phyloP scores from a whole-genome alignment of 768 basidiomycete species.

The Lanmaoa pseudosensibilis region DNA sequence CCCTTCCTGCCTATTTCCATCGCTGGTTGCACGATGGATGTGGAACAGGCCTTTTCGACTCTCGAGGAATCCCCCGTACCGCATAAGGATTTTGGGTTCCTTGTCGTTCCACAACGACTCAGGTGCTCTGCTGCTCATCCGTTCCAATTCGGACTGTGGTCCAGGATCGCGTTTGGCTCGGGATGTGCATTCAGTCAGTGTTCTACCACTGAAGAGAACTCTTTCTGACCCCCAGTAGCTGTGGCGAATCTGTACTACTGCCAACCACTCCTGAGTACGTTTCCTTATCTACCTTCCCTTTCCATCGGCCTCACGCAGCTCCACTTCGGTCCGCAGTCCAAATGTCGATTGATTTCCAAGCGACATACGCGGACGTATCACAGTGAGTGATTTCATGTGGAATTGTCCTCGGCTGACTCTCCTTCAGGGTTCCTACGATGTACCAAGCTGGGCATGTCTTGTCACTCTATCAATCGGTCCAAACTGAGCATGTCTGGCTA shows the following conservation, averaged over 20 bases:
- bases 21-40: constrained; percentile 16
- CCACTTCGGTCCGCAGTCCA: constrained; percentile 14
- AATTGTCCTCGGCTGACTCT: constrained; percentile 4
- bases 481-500: neutral
- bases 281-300: neutral
- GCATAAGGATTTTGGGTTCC: constrained; percentile 16
- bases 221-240: constrained; percentile 15
- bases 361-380: constrained; percentile 34
- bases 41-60: constrained; percentile 8
- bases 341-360: constrained; percentile 39
- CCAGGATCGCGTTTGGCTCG: constrained; percentile 14
- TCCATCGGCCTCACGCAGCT: neutral
- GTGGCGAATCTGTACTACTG: constrained; percentile 80
- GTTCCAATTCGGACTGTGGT: constrained; percentile 15
- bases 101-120: constrained; percentile 15
- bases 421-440: constrained; percentile 55
- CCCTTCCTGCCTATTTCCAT: neutral
- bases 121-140: constrained; percentile 9
- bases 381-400: constrained; percentile 13
- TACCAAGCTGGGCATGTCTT: constrained; percentile 59
- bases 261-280: constrained; percentile 71
- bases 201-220: neutral
- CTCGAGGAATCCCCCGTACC: neutral
- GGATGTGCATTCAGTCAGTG: constrained; percentile 23
- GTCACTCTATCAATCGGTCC: too few species aligned